Evolutionary conservation across 768 basidiomycete species (phyloP).

Genomic region (Suillus luteus): DNA sequence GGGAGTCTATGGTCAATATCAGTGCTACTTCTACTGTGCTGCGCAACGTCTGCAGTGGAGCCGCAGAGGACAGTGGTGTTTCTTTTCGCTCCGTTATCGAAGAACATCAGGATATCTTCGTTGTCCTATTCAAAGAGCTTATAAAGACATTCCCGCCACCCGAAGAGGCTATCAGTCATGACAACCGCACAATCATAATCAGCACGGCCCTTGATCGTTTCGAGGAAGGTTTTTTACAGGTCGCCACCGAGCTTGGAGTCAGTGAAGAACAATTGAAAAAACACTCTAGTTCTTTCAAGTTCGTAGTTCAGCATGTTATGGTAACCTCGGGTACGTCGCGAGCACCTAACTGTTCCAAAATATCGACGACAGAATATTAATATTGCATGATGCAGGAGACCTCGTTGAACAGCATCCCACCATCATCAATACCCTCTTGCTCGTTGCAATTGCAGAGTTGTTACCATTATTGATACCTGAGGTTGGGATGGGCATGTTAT

Average conservation of each 20-base stretch:
- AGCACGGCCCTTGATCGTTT: conserved; percentile 25
- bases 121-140: conserved; percentile 27
- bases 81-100: conserved; percentile 20
- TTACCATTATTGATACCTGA: conserved; percentile 7
- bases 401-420: conserved; percentile 39
- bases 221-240: conserved; percentile 27
- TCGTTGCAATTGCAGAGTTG: conserved; percentile 16
- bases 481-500: conserved; percentile 16
- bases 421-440: conserved; percentile 27
- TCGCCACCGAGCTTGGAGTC: conserved; percentile 26
- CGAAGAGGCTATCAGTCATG: conserved; percentile 32
- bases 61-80: conserved; percentile 8
- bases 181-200: conserved; percentile 26
- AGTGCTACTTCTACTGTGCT: neutral
- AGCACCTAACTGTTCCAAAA: neutral
- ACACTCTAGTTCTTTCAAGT: conserved; percentile 28
- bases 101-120: conserved; percentile 18
- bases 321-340: conserved; percentile 23
- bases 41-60: neutral
- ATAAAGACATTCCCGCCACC: conserved; percentile 31
- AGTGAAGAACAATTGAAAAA: conserved; percentile 24
- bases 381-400: conserved; percentile 29
- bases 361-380: neutral
- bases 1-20: neutral
- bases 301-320: conserved; percentile 24